Percentiles rank a stretch among this genome's conserved stretches.
Conservation (phyloP, 495 filamentous ascomycete genomes). For the Tuber borchii region DNA sequence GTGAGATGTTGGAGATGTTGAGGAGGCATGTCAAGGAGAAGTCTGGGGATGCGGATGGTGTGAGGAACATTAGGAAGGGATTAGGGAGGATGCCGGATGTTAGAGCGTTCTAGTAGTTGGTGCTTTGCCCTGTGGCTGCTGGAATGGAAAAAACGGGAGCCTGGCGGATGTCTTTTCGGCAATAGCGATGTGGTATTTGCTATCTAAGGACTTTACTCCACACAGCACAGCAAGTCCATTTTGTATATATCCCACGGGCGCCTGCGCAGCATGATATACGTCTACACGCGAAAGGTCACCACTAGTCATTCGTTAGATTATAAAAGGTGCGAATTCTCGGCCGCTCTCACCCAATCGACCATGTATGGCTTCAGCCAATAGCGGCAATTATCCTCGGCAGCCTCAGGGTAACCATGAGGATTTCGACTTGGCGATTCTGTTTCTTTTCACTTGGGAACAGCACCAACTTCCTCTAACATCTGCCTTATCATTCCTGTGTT, state of each 20-base stretch:
- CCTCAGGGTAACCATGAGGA: background rate
- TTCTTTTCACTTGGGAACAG: background rate
- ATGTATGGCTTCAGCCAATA: background rate
- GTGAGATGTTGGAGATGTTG: constrained; percentile 68
- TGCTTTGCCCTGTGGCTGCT: background rate
- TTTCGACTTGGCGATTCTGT: background rate
- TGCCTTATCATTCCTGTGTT: background rate
- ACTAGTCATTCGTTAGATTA: background rate
- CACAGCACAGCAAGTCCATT: background rate
- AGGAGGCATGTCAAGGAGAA: constrained; percentile 64
- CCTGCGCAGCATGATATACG: background rate
- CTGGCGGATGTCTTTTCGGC: background rate
- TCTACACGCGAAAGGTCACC: background rate
- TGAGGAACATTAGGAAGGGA: constrained; percentile 2
- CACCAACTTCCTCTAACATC: background rate
- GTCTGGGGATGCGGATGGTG: constrained; percentile 29
- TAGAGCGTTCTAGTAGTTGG: constrained; percentile 19
- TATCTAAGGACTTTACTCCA: background rate
- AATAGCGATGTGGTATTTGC: background rate
- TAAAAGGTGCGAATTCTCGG: background rate
- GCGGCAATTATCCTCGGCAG: background rate
- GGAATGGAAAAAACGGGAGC: background rate
- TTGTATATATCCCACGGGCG: background rate
- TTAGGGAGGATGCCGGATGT: constrained; percentile 41
- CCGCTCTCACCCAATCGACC: background rate